Percentiles rank a stretch among this genome's conserved stretches.
These are phyloP conservation scores for Ilyonectria sp. DNA, from an alignment of 2,329 filamentous ascomycete genomes.

Conservation along the genomic window DNA sequence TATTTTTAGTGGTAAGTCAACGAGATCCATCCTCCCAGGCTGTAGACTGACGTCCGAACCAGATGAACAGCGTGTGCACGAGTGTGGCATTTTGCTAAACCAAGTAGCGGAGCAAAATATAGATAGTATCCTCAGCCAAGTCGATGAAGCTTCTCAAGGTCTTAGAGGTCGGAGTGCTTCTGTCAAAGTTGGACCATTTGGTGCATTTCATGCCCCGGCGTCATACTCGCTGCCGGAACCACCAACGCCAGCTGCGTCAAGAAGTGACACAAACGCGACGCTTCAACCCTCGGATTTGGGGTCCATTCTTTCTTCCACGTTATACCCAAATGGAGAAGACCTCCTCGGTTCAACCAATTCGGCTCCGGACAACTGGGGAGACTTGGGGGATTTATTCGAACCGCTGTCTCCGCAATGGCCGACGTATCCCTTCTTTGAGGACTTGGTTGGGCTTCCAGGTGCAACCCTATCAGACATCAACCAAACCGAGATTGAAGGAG, in stretches of 20 bases:
- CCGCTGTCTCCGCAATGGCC: background rate
- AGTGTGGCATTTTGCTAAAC: background rate
- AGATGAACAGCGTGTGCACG: background rate
- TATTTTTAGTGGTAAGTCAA: background rate
- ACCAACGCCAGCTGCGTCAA: no score
- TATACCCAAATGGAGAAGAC: background rate
- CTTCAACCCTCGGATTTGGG: background rate
- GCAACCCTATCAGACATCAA: background rate
- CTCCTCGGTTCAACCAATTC: background rate
- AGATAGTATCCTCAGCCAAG: background rate
- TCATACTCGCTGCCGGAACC: background rate
- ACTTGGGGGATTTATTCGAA: background rate
- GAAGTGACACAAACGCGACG: background rate
- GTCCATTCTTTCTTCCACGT: no score
- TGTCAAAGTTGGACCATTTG: background rate
- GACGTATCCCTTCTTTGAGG: background rate
- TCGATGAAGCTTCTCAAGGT: background rate
- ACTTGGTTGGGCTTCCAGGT: constrained; percentile 5
- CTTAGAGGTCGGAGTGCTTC: background rate
- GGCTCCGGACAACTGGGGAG: background rate
- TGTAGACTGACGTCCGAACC: background rate
- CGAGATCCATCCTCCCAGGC: no score
- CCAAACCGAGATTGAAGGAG: background rate
- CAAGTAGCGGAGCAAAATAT: background rate
- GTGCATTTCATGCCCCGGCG: background rate